Conservation (phyloP, 306 rosid genomes). For the Cicer chorassanicum region DNA sequence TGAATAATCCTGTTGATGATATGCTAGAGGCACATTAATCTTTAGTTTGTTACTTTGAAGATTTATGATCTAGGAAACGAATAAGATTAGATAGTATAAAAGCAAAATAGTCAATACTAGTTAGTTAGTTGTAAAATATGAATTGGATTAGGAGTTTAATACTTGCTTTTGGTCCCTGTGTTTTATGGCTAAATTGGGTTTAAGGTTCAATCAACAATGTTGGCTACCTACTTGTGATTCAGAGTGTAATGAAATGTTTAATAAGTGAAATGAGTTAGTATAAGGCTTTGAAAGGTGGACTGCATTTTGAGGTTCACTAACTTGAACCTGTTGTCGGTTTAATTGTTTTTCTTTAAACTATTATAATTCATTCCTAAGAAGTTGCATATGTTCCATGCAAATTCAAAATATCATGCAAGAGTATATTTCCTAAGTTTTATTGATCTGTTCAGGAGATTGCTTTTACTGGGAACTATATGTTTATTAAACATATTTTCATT, state of each 20-base stretch:
- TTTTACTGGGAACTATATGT: not conserved
- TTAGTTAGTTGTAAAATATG: not conserved
- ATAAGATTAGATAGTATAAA: not conserved
- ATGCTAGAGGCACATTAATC: not conserved
- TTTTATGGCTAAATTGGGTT: not conserved
- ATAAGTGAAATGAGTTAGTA: not conserved
- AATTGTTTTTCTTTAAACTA: not conserved
- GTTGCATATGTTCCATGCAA: not conserved
- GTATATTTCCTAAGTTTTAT: not conserved
- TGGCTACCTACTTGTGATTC: constrained; percentile 1
- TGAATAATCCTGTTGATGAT: not conserved
- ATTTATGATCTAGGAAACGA: not conserved
- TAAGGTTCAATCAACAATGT: not conserved
- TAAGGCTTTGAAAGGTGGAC: not conserved
- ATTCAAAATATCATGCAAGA: not conserved
- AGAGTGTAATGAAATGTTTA: not conserved
- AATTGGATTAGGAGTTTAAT: not conserved
- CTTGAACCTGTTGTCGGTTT: not conserved
- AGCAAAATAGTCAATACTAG: not conserved
- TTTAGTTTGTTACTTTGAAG: not conserved
- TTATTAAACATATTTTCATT: not conserved
- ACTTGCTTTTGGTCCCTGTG: not conserved
- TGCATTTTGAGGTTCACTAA: not conserved
- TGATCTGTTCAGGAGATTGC: constrained; percentile 14
- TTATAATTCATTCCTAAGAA: not conserved